Evolutionary conservation across 2,329 filamentous ascomycete genomes (phyloP).

Genomic region (Hymenoscyphus occultus): DNA sequence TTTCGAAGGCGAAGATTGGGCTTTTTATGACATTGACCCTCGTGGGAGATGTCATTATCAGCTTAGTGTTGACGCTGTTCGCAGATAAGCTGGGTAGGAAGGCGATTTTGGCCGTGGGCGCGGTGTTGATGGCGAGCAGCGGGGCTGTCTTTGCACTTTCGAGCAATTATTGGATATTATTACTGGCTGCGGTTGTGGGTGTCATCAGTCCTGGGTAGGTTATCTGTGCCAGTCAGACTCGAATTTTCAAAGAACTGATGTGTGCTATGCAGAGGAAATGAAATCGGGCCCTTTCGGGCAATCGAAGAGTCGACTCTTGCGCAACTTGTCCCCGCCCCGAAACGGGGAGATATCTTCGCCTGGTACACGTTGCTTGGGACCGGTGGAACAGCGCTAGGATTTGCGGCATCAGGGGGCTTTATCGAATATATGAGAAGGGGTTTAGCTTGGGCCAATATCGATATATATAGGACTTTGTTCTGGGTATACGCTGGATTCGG

Average conservation of each 20-base stretch:
- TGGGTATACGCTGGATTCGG: constrained; percentile 56
- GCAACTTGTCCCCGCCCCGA: constrained; percentile 47
- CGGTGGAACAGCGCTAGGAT: constrained; percentile 59
- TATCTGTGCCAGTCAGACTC: background rate
- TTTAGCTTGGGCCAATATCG: constrained; percentile 43
- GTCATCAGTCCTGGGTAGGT: constrained; percentile 56
- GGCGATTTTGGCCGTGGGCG: constrained; percentile 52
- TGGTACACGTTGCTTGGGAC: constrained; percentile 60
- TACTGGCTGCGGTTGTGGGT: constrained; percentile 56
- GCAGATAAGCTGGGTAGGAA: constrained; percentile 57
- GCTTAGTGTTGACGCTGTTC: constrained; percentile 55
- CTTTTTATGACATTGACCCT: constrained; percentile 66
- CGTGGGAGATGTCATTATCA: constrained; percentile 56
- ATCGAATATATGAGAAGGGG: constrained; percentile 48
- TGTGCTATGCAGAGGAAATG: constrained; percentile 49
- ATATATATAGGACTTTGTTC: constrained; percentile 56
- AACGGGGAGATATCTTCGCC: constrained; percentile 55
- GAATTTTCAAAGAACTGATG: constrained; percentile 10
- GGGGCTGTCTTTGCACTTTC: constrained; percentile 53
- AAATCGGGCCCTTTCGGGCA: constrained; percentile 61
- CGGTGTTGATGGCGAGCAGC: constrained; percentile 53
- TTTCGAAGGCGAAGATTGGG: constrained; percentile 52
- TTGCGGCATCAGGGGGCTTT: constrained; percentile 57
- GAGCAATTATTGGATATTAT: constrained; percentile 56
- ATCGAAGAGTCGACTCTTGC: constrained; percentile 60